phyloP scores from a whole-genome alignment of 768 basidiomycete species.

The Leucogyrophana mollusca region DNA sequence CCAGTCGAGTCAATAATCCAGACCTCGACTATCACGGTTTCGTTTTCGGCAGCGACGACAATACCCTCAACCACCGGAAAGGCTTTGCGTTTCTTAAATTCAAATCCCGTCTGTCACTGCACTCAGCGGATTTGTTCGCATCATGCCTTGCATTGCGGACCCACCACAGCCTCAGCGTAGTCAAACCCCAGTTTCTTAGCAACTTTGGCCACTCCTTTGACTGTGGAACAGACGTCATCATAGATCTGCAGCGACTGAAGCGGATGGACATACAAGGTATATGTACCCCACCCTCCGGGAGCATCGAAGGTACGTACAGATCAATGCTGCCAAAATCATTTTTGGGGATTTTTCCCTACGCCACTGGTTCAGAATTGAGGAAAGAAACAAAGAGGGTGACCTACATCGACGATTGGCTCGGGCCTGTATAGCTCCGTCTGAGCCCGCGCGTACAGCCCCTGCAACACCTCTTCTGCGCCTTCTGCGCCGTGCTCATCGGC shows the following conservation, averaged over 20 bases:
- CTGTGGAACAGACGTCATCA: conserved; percentile 36
- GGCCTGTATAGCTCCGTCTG: conserved; percentile 87
- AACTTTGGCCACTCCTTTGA: conserved; percentile 85
- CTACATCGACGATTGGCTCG: conserved; percentile 79
- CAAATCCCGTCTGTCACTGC: conserved; percentile 78
- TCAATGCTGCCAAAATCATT: conserved; percentile 98
- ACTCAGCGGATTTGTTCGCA: conserved; percentile 1
- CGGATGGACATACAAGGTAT: conserved; percentile 73
- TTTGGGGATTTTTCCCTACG: conserved; percentile 87
- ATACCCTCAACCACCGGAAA: conserved; percentile 83
- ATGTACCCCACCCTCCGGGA: conserved; percentile 83
- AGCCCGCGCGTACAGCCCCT: conserved; percentile 79
- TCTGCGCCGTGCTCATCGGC: conserved; percentile 34
- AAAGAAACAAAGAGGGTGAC: conserved; percentile 24
- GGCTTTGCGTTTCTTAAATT: conserved; percentile 91
- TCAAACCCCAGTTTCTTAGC: conserved; percentile 86
- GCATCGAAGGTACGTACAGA: conserved; percentile 92
- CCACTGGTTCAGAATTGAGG: not conserved
- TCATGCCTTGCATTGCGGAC: conserved; percentile 32
- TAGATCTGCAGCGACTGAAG: conserved; percentile 11
- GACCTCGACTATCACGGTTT: conserved; percentile 73
- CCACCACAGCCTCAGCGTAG: conserved; percentile 92
- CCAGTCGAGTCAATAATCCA: not conserved
- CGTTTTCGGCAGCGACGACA: conserved; percentile 82
- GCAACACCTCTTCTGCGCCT: conserved; percentile 62